Evolutionary conservation across 805 yeast species (phyloP).

Genomic region (Saccharomycopsis synnaedendra): DNA sequence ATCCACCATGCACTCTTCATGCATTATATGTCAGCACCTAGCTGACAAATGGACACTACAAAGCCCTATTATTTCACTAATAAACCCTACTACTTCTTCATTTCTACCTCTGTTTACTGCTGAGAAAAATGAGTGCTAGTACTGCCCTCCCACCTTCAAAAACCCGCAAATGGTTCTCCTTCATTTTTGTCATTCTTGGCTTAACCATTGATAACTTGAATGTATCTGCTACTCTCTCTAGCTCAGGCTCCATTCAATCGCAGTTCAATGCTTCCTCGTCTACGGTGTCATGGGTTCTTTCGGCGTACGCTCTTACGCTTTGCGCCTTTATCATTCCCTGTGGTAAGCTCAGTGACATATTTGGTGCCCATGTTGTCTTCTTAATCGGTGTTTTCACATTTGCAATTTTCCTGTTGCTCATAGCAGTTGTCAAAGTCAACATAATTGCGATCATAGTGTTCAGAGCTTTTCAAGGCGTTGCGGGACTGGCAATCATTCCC

Average conservation of each 20-base stretch:
- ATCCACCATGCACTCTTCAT: too few species aligned
- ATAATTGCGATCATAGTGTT: conserved; percentile 28
- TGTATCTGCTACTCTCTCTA: too few species aligned
- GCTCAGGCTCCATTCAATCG: neutral
- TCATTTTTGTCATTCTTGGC: too few species aligned
- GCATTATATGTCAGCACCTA: too few species aligned
- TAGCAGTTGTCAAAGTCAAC: conserved; percentile 27
- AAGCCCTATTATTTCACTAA: too few species aligned
- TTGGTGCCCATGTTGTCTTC: conserved; percentile 24
- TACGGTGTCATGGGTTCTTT: conserved; percentile 26
- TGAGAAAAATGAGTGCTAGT: too few species aligned
- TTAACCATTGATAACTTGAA: too few species aligned
- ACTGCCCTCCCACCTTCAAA: too few species aligned
- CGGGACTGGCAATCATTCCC: conserved; percentile 32
- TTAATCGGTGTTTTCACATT: conserved; percentile 19
- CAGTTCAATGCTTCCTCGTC: conserved; percentile 1
- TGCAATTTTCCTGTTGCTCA: conserved; percentile 23
- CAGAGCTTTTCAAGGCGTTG: conserved; percentile 35
- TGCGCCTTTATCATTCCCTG: conserved; percentile 32
- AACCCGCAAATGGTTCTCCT: too few species aligned
- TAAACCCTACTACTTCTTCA: too few species aligned
- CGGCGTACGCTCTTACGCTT: conserved; percentile 33
- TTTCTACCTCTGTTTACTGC: too few species aligned
- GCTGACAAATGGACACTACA: too few species aligned
- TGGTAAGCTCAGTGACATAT: conserved; percentile 32